Evolutionary conservation across 441 rosid species (phyloP).

Genomic region (Eutrema salsugineum): DNA sequence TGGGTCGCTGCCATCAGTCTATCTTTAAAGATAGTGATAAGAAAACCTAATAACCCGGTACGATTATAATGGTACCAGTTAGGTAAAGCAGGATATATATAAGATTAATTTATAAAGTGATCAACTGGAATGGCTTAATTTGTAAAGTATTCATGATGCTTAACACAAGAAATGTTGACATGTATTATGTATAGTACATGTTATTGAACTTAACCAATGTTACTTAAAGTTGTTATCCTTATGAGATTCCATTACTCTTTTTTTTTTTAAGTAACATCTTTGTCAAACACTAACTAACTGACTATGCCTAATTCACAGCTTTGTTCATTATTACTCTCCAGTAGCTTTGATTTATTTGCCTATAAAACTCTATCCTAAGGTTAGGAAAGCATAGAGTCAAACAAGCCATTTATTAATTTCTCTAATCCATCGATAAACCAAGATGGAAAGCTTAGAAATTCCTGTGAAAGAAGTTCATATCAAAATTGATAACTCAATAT

Average conservation of each 20-base stretch:
- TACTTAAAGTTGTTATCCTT: slow-evolving; percentile 12
- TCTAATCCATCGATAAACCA: neutral
- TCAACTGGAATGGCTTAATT: neutral
- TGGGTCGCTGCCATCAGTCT: slow-evolving; percentile 33
- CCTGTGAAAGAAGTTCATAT: slow-evolving; percentile 21
- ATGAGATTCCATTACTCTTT: slow-evolving; percentile 8
- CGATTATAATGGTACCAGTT: slow-evolving; percentile 15
- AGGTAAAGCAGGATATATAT: slow-evolving; percentile 23
- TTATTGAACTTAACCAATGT: slow-evolving; percentile 3
- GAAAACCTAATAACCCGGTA: slow-evolving; percentile 25
- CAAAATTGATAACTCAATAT: neutral
- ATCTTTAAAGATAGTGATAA: slow-evolving; percentile 17
- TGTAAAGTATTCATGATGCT: neutral
- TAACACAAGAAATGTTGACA: slow-evolving; percentile 1
- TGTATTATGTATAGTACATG: slow-evolving; percentile 1
- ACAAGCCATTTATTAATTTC: neutral
- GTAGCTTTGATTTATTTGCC: neutral
- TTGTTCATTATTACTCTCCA: neutral
- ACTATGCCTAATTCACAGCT: slow-evolving; percentile 8
- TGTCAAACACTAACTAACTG: slow-evolving; percentile 19
- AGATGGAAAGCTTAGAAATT: slow-evolving; percentile 18
- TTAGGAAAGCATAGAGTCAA: neutral
- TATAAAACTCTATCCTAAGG: slow-evolving; percentile 14
- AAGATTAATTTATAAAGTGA: slow-evolving; percentile 1
- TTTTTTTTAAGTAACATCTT: slow-evolving; percentile 3